Evolutionary conservation across 1,139 yeast genomes (phyloP), one percentile per base, ranked within the genome.

Genomic region (Kodamaea anthophila): DNA sequence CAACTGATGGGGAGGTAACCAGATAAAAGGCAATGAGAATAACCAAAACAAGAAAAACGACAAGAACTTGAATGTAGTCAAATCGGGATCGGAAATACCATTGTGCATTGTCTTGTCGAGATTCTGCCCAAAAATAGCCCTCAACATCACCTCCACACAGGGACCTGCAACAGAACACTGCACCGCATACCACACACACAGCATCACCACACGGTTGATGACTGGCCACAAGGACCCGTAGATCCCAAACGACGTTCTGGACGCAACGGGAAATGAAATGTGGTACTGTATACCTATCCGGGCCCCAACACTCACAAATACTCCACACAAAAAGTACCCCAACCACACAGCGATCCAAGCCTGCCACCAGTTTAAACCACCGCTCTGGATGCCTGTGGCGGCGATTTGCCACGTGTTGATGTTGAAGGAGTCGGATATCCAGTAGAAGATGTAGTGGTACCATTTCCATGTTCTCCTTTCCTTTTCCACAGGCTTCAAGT

Each of bases 401-500:
- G 94, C 94, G 46, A 86, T 84, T 59, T 83, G 88, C 88, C 93
- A 85, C 7, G 95, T 84, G 50, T 82, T 84, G 46, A 86, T 77
- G 53, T 85, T 85, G 58, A 86, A 82, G 16, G 93, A 76, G 49
- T 84, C 95, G 2, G 94, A 87, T 34, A 84, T 57, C 95, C 95
- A 85, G 46, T 83, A 83, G 39, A 73, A 77, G 9, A 79, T 77
- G 49, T 61, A 85, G 49, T 84, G 82, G 53, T 66, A 78, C 93
- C 94, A 83, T 18, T 73, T 63, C 95, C 95, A 85, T 15, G 70
- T 68, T 49, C 94, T 65, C 49, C 85, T 65, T 11, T 60, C 70
- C 15, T 59, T 67, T 44, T 80, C 85, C 2, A 85, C 88, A 0
- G 95, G 94, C 41, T 74, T 70, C 45, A 85, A 65, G 58, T 85